Evolutionary conservation across 164 flowering plant species (phyloP), one percentile per base, ranked within the genome.

Genomic region (Macadamia integrifolia): DNA sequence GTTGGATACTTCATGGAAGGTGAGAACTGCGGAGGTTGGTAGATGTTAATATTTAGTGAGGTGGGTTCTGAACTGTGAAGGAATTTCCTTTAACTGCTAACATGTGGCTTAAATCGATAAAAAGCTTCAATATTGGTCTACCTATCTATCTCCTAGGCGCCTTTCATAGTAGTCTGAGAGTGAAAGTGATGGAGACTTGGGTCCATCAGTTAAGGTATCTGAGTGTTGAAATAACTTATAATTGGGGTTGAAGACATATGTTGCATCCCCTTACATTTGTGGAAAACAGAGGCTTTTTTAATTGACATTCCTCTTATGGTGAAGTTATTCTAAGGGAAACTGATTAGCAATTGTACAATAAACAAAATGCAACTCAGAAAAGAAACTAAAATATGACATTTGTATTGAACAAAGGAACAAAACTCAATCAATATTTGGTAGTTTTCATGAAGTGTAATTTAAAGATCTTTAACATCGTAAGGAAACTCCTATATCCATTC

Each of bases 21-120:
- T 62, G 74, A 66, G 63, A 68, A 35, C 40, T 35, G 60, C 57
- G 66, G 64, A 50, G 46, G 58, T 49, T 46, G 18, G 40, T 17
- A 60, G 35, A 32, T 23, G 8, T 66, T n/a, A 14, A 28, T 28
- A 28, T 67, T 50, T 8, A 64, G 68, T 49, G 60, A 60, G 61
- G 63, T 72, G 69, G 70, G 60, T 61, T 58, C 61, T 66, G 68
- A 60, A n/a, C n/a, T 61, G 61, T 64, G 65, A 61, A 61, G 46
- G 31, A 62, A 70, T 72, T 64, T 83, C 67, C 83, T 74, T 57
- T 49, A 71, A 76, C 59, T 52, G 63, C 69, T 76, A 77, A 82
- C 77, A 79, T 71, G 81, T 75, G 67, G 75, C 68, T 71, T 64
- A 6, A 70, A 57, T 40, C 67, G 58, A 72, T 67, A 32, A 62